Conservation (phyloP, 2,329 filamentous ascomycete genomes). For the Curvularia lunata region DNA sequence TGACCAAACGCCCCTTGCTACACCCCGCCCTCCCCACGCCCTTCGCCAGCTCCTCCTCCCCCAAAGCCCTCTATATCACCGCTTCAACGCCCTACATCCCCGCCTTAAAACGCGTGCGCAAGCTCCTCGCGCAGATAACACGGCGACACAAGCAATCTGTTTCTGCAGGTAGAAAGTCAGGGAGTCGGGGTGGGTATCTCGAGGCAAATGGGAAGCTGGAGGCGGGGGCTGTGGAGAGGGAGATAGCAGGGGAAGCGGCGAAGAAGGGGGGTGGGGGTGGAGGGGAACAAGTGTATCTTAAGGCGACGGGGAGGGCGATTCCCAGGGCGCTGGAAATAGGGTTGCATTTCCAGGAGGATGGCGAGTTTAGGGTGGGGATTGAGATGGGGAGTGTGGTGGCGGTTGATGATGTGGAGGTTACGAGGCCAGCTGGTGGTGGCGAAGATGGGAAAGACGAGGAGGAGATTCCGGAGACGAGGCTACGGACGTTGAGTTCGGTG, state of each 20-base stretch:
- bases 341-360: slow-evolving; percentile 68
- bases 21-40: slow-evolving; percentile 62
- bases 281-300: slow-evolving; percentile 61
- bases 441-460: slow-evolving; percentile 24
- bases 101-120: slow-evolving; percentile 68
- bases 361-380: slow-evolving; percentile 64
- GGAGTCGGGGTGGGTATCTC: slow-evolving; percentile 1
- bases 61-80: slow-evolving; percentile 71
- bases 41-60: slow-evolving; percentile 55
- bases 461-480: slow-evolving; percentile 50
- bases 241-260: slow-evolving; percentile 33
- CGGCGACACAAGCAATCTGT: slow-evolving; percentile 56
- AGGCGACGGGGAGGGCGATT: slow-evolving; percentile 72
- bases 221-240: slow-evolving; percentile 38
- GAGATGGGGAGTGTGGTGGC: slow-evolving; percentile 68
- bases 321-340: slow-evolving; percentile 67
- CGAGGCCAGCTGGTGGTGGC: slow-evolving; percentile 7
- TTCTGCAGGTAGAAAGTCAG: slow-evolving; percentile 3
- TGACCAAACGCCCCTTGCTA: slow-evolving; percentile 65
- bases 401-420: slow-evolving; percentile 68
- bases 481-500: slow-evolving; percentile 44
- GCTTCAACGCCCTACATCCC: slow-evolving; percentile 71
- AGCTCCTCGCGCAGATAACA: slow-evolving; percentile 64
- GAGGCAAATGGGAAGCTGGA: slow-evolving; percentile 36
- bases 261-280: slow-evolving; percentile 9